A percentile compares a stretch with the other conserved stretches of the same genome.
Evolutionary conservation across 2,329 filamentous ascomycete genomes (phyloP).

Genomic region (Cladophialophora bantiana): DNA sequence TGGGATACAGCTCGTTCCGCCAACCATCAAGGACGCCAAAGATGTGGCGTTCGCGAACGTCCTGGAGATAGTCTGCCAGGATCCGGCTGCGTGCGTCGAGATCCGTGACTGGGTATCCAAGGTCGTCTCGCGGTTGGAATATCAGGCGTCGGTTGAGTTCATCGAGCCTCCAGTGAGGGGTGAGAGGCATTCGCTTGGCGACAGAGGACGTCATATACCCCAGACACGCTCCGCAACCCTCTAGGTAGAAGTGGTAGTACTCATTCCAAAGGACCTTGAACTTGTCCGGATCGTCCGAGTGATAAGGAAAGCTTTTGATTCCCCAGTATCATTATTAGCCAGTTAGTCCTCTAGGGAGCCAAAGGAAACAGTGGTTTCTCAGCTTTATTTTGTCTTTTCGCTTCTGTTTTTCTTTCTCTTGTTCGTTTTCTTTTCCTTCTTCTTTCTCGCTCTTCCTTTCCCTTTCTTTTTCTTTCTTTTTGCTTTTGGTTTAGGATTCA

Average conservation of each 20-base stretch:
- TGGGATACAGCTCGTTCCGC: constrained; percentile 80
- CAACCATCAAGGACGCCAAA: constrained; percentile 80
- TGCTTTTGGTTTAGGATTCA: too few relatives aligned
- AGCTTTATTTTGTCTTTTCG: not conserved
- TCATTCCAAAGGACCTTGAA: constrained; percentile 62
- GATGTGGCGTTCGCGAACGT: constrained; percentile 72
- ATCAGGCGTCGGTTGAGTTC: constrained; percentile 25
- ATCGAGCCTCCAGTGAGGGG: constrained; percentile 31
- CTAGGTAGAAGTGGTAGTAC: constrained; percentile 71
- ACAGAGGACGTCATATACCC: constrained; percentile 61
- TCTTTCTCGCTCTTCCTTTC: too few relatives aligned
- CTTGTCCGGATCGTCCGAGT: constrained; percentile 63
- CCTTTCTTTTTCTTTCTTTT: too few relatives aligned
- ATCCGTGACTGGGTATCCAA: constrained; percentile 45
- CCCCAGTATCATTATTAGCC: constrained; percentile 1
- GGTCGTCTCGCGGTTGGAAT: constrained; percentile 34
- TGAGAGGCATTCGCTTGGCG: constrained; percentile 30
- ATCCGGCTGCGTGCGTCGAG: constrained; percentile 68
- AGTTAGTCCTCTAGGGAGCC: too few relatives aligned
- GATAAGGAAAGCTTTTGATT: constrained; percentile 75
- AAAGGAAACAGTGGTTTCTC: not conserved
- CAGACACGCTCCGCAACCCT: constrained; percentile 67
- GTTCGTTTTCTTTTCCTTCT: too few relatives aligned
- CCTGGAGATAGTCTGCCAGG: constrained; percentile 64
- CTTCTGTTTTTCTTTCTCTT: not conserved